Percentiles rank a stretch among this genome's conserved stretches.
phyloP scores from a whole-genome alignment of 768 basidiomycete species.

The Baorangia bicolor region DNA sequence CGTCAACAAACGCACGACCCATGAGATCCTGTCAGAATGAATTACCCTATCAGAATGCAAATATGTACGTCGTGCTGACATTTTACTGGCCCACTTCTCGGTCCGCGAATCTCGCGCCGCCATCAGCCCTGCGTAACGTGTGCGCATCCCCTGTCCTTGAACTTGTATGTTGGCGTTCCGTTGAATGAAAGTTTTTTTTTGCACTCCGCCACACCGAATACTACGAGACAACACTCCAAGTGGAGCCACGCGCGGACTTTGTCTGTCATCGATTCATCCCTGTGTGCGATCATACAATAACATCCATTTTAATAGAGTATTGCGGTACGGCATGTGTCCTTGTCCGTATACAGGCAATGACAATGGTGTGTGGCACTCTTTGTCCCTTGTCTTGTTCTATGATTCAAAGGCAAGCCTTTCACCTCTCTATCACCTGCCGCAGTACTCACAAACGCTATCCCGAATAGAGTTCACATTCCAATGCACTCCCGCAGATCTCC shows the following conservation, averaged over 20 bases:
- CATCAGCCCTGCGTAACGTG: slow-evolving; percentile 20
- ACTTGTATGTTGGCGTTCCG: neutral
- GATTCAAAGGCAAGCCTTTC: slow-evolving; percentile 13
- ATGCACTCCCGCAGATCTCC: slow-evolving; percentile 15
- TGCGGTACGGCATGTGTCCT: slow-evolving; percentile 5
- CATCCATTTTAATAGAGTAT: slow-evolving; percentile 11
- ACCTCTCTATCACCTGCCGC: neutral
- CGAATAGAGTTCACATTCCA: slow-evolving; percentile 12
- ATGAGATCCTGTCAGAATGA: slow-evolving; percentile 17
- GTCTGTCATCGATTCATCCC: neutral
- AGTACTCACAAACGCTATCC: slow-evolving; percentile 6
- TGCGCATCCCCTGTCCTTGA: slow-evolving; percentile 7
- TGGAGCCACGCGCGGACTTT: slow-evolving; percentile 15
- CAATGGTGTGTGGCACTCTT: slow-evolving; percentile 1
- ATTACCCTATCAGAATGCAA: slow-evolving; percentile 30
- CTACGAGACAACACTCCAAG: neutral
- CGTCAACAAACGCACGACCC: slow-evolving; percentile 7
- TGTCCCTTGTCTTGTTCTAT: slow-evolving; percentile 5
- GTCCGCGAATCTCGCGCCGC: slow-evolving; percentile 27
- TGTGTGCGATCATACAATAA: slow-evolving; percentile 1
- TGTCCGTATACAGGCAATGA: slow-evolving; percentile 5
- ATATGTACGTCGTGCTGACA: slow-evolving; percentile 16
- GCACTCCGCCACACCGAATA: slow-evolving; percentile 12
- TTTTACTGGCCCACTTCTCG: slow-evolving; percentile 15
- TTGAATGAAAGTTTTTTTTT: slow-evolving; percentile 18